Base-by-base conservation (phyloP, 768 basidiomycete species). In the Lepiota brunneoincarnata region DNA sequence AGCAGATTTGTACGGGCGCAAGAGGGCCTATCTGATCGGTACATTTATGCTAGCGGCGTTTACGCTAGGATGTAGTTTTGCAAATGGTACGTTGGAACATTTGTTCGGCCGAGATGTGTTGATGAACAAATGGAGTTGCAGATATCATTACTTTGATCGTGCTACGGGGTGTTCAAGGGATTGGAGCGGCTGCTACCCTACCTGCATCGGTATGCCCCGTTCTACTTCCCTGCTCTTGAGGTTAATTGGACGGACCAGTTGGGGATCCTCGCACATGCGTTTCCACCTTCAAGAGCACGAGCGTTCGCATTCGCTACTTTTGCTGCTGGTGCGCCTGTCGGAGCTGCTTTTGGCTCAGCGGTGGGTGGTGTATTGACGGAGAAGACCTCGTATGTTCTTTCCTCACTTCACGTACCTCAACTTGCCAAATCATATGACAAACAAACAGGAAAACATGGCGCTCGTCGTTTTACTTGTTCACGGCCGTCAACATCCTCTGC, bases 281-380 rank as follows among this genome's bases (percentile, higher is more conserved):
- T 95, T 65, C 86, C 87, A 3, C 86, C 86, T 0, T 72, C 71
- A 1, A 72, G 73, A 11, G 76, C 84, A 0, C 81, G 93, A 9
- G 83, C 89, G 1, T 67, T 83, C 0, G 93, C 91, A 0, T 96
- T 95, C 57, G 82, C 93, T 0, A 83, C 86, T 0, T 95, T 94
- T 59, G 78, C 87, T 0, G 90, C 91, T 0, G 94, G 94, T 23
- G 90, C 88, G 0, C 92, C 93, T 0, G 63, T 94, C 4, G 93
- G 93, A 0, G 87, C 78, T 0, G 87, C 82, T 0, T 69, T 93
- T 12, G 92, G 93, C 1, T 75, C 75, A 26, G 69, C 84, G 0
- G 55, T 91, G 0, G 91, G 92, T 15, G 91, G 89, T 15, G 69
- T 86, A 1, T 67, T 91, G 17, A 88, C 85, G 0, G 79, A 91